Base-by-base conservation (phyloP, 2,329 filamentous ascomycete species). In the Trichoderma cornu-damae region DNA sequence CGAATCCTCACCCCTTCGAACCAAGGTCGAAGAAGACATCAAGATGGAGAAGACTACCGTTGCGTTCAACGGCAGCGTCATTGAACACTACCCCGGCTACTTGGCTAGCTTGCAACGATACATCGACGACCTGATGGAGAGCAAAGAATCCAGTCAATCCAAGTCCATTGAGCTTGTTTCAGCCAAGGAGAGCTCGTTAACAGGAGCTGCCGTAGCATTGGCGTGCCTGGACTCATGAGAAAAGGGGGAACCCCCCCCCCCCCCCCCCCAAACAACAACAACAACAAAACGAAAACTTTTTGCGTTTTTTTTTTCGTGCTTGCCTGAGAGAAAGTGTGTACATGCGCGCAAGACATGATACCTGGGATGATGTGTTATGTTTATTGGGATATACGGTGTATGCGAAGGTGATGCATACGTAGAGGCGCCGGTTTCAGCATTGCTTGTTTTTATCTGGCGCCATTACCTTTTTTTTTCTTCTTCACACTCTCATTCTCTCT, bases 61-160 rank as follows among this genome's bases (percentile, higher is more conserved):
- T n/a, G 87, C 87, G 3, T 92, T 87, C 71, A 91, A 90, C 66
- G 89, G 89, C 43, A 88, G 85, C 26, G 87, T 93, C 49, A 85
- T 92, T 51, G 88, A 92, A 71, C 85, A 86, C 64, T 93, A 92
- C 66, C 88, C 89, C 0, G 75, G 76, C 6, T 93, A 90, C 69
- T 75, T 80, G 20, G 71, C 70, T 30, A 77, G 74, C 40, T 86
- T 85, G 65, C 88, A 92, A 68, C 68, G 68, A 5, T 84, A 84
- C 63, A 72, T 92, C 46, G 77, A 90, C 64, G 73, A 77, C 37
- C 73, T 92, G 7, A 78, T 84, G 64, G 62, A 64, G 24, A 63
- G 61, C 47, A 66, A 61, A 35, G 61, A 61, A n/a, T 63, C 65
- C 64, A 75, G 68, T 49, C 73, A 68, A 60, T 76, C 63, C 46